Conservation (phyloP, 179 eudicot genomes). For the Vitellaria paradoxa region DNA sequence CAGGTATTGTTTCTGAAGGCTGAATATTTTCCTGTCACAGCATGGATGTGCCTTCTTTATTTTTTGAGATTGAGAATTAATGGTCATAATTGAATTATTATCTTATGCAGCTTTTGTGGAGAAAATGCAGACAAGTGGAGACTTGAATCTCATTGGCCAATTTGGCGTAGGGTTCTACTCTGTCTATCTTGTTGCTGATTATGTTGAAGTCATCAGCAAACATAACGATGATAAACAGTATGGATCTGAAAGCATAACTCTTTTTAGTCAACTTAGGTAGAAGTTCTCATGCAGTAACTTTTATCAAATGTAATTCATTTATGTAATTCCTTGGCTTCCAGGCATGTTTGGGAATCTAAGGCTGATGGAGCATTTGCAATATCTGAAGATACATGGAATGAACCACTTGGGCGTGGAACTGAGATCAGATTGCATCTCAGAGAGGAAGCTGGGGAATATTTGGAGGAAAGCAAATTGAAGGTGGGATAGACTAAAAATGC, state of each 20-base stretch:
- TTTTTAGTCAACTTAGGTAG: not conserved
- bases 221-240: slow-evolving; percentile 97
- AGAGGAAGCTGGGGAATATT: slow-evolving; percentile 94
- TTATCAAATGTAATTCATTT: not conserved
- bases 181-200: slow-evolving; percentile 96
- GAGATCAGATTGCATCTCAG: slow-evolving; percentile 96
- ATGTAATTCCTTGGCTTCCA: slow-evolving; percentile 21
- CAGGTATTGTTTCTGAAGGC: slow-evolving; percentile 43
- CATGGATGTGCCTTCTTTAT: not conserved
- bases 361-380: slow-evolving; percentile 98
- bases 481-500: slow-evolving; percentile 30
- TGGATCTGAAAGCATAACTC: slow-evolving; percentile 15
- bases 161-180: slow-evolving; percentile 95
- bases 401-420: slow-evolving; percentile 99
- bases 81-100: not conserved
- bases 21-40: not conserved
- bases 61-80: not conserved
- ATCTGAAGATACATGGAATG: slow-evolving; percentile 96
- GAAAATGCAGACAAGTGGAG: slow-evolving; percentile 98
- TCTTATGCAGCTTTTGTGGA: slow-evolving; percentile 79
- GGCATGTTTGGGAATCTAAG: slow-evolving; percentile 99
- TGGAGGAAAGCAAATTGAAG: slow-evolving; percentile 85
- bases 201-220: slow-evolving; percentile 97
- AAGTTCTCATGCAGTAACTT: not conserved
- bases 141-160: slow-evolving; percentile 91